Conservation (phyloP, 148 eudicot species). For the Dianthus caryophyllus region DNA sequence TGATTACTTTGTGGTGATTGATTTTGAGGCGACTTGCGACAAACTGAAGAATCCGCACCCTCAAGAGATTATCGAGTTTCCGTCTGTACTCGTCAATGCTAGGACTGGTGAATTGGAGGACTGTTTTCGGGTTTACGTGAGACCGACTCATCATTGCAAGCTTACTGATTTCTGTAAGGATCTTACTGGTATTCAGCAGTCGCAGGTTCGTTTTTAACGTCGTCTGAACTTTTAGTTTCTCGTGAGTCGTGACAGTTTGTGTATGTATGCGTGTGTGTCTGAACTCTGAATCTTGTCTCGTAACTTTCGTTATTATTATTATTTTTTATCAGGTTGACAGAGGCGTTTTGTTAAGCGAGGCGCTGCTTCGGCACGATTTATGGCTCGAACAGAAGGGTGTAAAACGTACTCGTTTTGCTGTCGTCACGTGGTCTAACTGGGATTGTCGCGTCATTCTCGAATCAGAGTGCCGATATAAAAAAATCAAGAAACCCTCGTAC, state of each 20-base stretch:
- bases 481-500: constrained; percentile 75
- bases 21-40: constrained; percentile 98
- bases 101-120: constrained; percentile 75
- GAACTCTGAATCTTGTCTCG: neutral
- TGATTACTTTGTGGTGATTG: constrained; percentile 90
- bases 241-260: too few relatives aligned
- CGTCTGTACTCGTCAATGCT: constrained; percentile 84
- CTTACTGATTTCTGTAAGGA: constrained; percentile 92
- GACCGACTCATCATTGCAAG: constrained; percentile 70
- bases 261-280: too few relatives aligned
- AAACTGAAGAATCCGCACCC: constrained; percentile 70
- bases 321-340: constrained; percentile 84
- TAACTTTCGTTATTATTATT: neutral
- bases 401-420: constrained; percentile 68
- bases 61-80: constrained; percentile 96
- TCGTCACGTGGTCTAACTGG: constrained; percentile 97
- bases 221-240: neutral
- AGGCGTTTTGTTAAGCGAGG: constrained; percentile 82
- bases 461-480: constrained; percentile 93
- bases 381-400: constrained; percentile 94
- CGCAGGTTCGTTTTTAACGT: constrained; percentile 50
- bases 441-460: constrained; percentile 93
- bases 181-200: constrained; percentile 92
- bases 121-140: constrained; percentile 81
- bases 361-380: constrained; percentile 78